Percentiles rank a stretch among this genome's conserved stretches.
phyloP scores from a whole-genome alignment of 2,329 filamentous ascomycete genomes.

The Alternaria ethzedia region DNA sequence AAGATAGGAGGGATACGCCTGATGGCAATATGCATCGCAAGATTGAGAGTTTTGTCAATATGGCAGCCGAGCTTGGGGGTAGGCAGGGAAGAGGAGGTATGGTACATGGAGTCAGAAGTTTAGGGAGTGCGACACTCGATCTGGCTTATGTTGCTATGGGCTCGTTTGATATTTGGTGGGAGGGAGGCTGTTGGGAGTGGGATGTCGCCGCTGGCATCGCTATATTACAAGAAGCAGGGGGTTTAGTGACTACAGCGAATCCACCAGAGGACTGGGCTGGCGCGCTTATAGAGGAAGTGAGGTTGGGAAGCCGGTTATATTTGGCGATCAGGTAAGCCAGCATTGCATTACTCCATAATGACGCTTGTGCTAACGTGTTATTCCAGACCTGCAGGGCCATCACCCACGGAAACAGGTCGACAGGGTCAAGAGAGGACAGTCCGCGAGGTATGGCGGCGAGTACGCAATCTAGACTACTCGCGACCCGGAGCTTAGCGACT shows the following conservation, averaged over 20 bases:
- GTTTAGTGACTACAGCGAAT: conserved; percentile 75
- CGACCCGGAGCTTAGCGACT: conserved; percentile 61
- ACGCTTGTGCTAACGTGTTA: neutral
- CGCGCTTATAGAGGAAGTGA: conserved; percentile 64
- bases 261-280: conserved; percentile 66
- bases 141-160: conserved; percentile 78
- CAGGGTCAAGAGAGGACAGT: conserved; percentile 74
- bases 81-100: conserved; percentile 73
- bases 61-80: conserved; percentile 71
- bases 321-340: conserved; percentile 67
- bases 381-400: conserved; percentile 67
- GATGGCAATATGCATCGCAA: conserved; percentile 75
- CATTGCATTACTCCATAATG: neutral
- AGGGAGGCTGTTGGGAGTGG: conserved; percentile 84
- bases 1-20: conserved; percentile 70
- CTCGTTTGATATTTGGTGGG: conserved; percentile 82
- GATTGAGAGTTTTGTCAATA: conserved; percentile 75
- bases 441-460: conserved; percentile 74
- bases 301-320: conserved; percentile 72
- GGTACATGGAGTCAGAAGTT: conserved; percentile 76
- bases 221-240: conserved; percentile 75
- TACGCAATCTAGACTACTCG: conserved; percentile 69
- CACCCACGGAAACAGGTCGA: conserved; percentile 66
- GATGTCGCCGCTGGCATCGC: conserved; percentile 79
- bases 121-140: conserved; percentile 76